Evolutionary conservation across 2,329 filamentous ascomycete species (phyloP).

Genomic region (Escovopsis sp.): DNA sequence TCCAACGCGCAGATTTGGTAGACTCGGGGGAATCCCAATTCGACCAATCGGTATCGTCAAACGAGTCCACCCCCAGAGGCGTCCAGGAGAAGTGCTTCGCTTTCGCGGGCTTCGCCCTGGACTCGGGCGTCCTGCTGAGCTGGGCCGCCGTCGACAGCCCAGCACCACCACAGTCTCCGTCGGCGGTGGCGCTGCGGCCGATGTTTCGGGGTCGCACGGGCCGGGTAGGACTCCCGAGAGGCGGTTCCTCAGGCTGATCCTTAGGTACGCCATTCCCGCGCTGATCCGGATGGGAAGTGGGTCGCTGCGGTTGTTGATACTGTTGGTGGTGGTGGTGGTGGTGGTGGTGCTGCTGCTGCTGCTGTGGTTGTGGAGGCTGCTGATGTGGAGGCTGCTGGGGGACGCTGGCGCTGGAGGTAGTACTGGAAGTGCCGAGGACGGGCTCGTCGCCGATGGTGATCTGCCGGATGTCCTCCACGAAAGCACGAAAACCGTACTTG

Average conservation of each 20-base stretch:
- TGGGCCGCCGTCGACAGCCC: constrained; percentile 17
- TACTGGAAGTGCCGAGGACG: constrained; percentile 34
- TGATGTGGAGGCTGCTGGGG: no score
- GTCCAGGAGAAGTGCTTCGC: constrained; percentile 45
- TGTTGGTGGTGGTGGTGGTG: constrained; percentile 1
- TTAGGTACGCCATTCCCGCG: constrained; percentile 6
- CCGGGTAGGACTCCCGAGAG: constrained; percentile 30
- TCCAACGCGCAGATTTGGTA: constrained; percentile 45
- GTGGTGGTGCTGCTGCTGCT: no score
- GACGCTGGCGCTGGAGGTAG: constrained; percentile 8
- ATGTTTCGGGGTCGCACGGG: constrained; percentile 15
- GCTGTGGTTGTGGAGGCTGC: no score
- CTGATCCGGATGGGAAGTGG: constrained; percentile 14
- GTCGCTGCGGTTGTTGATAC: no score
- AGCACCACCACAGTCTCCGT: constrained; percentile 9
- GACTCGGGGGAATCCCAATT: constrained; percentile 46
- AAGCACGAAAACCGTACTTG: constrained; percentile 79
- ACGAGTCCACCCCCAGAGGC: constrained; percentile 38
- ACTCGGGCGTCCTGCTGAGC: constrained; percentile 14
- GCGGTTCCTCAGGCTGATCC: constrained; percentile 20
- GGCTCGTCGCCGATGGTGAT: constrained; percentile 92
- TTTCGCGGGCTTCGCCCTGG: constrained; percentile 23
- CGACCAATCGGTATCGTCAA: constrained; percentile 48
- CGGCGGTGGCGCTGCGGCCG: no score
- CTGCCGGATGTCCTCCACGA: constrained; percentile 87